phyloP scores from a whole-genome alignment of 441 rosid species.

The Croton laevigatus region DNA sequence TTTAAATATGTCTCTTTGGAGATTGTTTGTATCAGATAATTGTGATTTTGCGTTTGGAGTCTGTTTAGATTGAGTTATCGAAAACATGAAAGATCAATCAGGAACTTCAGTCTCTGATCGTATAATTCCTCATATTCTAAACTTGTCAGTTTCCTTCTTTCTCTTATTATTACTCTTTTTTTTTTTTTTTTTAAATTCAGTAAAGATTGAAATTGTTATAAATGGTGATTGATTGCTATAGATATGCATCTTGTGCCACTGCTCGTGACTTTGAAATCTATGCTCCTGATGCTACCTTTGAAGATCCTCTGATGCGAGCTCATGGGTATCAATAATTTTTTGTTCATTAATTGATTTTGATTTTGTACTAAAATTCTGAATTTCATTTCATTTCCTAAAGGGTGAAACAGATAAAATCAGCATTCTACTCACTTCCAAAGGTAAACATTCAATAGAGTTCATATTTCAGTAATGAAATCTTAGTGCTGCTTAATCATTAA shows the following conservation, averaged over 20 bases:
- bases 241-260: conserved; percentile 70
- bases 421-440: conserved; percentile 80
- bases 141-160: conserved; percentile 44
- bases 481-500: too few species aligned
- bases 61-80: too few species aligned
- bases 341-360: too few species aligned
- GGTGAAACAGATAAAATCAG: conserved; percentile 87
- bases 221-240: conserved; percentile 31
- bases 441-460: too few species aligned
- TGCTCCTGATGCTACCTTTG: conserved; percentile 74
- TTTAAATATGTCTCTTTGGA: too few species aligned
- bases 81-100: too few species aligned
- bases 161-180: neutral
- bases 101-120: conserved; percentile 43
- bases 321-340: too few species aligned
- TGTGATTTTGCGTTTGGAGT: too few species aligned
- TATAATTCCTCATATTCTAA: conserved; percentile 74
- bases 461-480: too few species aligned
- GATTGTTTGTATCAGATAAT: too few species aligned
- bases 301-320: conserved; percentile 87
- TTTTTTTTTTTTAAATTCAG: neutral
- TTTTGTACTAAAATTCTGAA: too few species aligned
- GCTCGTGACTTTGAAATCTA: conserved; percentile 72
- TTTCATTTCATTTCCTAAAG: too few species aligned
- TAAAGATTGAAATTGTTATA: neutral